phyloP scores from a whole-genome alignment of 345 rosid species.

The Diplotaxis tenuifolia region DNA sequence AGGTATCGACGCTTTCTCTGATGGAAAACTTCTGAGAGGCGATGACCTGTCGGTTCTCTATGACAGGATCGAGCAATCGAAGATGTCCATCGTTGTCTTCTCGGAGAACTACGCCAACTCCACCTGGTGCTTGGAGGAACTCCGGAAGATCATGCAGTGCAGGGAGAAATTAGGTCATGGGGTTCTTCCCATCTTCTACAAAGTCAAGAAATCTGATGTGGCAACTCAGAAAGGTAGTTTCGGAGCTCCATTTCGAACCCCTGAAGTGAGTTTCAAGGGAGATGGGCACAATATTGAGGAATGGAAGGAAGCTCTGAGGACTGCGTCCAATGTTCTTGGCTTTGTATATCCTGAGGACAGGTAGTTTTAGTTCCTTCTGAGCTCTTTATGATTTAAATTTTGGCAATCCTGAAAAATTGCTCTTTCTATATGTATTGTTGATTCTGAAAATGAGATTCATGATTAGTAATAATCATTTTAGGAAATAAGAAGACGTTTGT shows the following conservation, averaged over 20 bases:
- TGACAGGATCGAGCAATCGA: conserved; percentile 30
- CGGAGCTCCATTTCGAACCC: conserved; percentile 11
- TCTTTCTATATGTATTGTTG: too few relatives aligned
- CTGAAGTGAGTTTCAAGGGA: conserved; percentile 2
- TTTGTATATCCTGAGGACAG: conserved; percentile 14
- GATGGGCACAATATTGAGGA: not conserved
- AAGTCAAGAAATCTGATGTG: conserved; percentile 30
- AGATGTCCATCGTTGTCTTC: conserved; percentile 30
- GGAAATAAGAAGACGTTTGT: too few relatives aligned
- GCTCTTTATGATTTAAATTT: too few relatives aligned
- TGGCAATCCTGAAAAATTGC: too few relatives aligned
- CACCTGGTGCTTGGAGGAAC: conserved; percentile 39
- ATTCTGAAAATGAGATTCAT: too few relatives aligned
- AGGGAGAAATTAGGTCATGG: not conserved
- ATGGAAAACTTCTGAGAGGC: conserved; percentile 23
- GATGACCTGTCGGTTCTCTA: not conserved
- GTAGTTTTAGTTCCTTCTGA: not conserved
- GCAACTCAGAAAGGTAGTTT: conserved; percentile 30
- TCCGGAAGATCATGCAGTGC: conserved; percentile 32
- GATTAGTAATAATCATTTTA: too few relatives aligned
- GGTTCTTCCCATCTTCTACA: conserved; percentile 34
- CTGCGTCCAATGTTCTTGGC: conserved; percentile 18
- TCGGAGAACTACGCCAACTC: conserved; percentile 35
- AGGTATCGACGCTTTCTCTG: conserved; percentile 24
- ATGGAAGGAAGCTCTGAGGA: conserved; percentile 28